These are phyloP conservation scores for Acanthamoeba castellanii DNA, from an alignment of 208 protist genomes.

Conservation along the genomic window DNA sequence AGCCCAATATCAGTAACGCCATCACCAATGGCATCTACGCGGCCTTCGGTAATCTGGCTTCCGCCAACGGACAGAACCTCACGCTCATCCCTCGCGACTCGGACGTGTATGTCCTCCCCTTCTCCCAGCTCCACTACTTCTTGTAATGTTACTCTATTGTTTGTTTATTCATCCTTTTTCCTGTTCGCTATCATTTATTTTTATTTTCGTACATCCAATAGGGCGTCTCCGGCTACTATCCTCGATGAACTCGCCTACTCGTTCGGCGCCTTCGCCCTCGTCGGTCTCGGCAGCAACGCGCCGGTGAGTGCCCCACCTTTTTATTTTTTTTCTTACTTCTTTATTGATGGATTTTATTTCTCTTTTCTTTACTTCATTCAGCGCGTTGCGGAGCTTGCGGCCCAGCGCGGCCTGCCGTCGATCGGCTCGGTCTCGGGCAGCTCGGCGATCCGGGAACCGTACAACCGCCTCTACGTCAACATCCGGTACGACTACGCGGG, in stretches of 20 bases:
- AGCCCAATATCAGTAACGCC: neutral
- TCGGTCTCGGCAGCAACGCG: neutral
- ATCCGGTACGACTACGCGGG: neutral
- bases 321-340: neutral
- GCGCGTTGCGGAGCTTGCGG: neutral
- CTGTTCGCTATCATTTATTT: neutral
- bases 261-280: neutral
- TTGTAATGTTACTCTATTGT: neutral
- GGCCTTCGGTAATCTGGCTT: neutral
- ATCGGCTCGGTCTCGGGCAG: neutral
- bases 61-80: neutral
- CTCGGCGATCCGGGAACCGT: neutral
- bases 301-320: neutral
- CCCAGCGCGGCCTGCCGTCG: neutral
- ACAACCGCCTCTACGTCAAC: constrained; percentile 3
- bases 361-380: neutral
- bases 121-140: neutral
- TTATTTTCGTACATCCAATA: neutral
- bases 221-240: neutral
- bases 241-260: constrained; percentile 1
- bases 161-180: neutral
- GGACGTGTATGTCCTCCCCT: neutral
- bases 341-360: neutral
- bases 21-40: neutral
- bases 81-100: neutral